These are phyloP conservation scores for Cynara cardunculus DNA, from an alignment of 129 eudicot genomes.

Conservation along the genomic window DNA sequence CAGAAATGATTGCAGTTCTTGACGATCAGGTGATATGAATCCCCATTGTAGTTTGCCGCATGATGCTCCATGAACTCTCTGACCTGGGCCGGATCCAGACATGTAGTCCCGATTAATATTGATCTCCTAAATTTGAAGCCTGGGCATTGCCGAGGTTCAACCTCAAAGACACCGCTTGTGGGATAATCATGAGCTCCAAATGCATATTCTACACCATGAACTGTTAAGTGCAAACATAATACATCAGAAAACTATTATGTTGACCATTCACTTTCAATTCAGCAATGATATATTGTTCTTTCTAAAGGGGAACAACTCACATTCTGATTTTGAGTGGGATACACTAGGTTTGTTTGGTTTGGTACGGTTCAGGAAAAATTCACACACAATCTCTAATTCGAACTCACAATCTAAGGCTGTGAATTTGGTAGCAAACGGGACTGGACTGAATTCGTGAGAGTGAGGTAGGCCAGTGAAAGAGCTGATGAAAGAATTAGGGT, in stretches of 20 bases:
- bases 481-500: too few species aligned
- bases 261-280: neutral
- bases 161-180: constrained; percentile 64
- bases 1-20: constrained; percentile 67
- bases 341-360: too few species aligned
- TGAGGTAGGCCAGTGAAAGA: too few species aligned
- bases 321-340: too few species aligned
- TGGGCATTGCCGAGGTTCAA: constrained; percentile 63
- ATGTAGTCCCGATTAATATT: constrained; percentile 48
- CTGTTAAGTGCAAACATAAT: constrained; percentile 19
- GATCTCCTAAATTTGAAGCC: constrained; percentile 64
- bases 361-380: too few species aligned
- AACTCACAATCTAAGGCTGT: too few species aligned
- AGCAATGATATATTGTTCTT: neutral
- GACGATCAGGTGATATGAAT: constrained; percentile 49
- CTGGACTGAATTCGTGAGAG: too few species aligned
- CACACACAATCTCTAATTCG: too few species aligned
- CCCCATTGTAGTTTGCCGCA: constrained; percentile 49
- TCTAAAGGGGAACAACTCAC: neutral
- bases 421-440: too few species aligned
- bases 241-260: constrained; percentile 5
- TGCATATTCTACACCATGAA: constrained; percentile 60
- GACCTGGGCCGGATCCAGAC: constrained; percentile 37
- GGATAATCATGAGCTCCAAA: constrained; percentile 62
- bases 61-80: constrained; percentile 49